Evolutionary conservation across 495 filamentous ascomycete species (phyloP).

Genomic region (Tuber microsphaerosporum): DNA sequence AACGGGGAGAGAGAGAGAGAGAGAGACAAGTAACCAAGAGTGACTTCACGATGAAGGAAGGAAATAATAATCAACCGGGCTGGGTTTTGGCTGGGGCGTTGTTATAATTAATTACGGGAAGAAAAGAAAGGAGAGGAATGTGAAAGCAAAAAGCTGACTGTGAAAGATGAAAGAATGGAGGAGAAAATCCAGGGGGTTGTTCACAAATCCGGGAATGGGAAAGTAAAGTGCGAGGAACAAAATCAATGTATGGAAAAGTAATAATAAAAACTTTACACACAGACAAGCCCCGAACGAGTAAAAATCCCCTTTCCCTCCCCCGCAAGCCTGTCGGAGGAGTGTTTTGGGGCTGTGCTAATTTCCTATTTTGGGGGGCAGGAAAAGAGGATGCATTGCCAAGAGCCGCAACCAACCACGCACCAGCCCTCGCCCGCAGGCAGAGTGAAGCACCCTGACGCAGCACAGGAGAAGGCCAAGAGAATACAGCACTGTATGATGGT

Average conservation of each 20-base stretch:
- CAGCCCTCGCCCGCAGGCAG: neutral
- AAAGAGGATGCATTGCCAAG: neutral
- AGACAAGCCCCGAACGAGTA: neutral
- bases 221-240: neutral
- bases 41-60: neutral
- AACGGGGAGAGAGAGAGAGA: neutral
- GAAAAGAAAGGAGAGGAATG: neutral
- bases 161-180: neutral
- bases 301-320: neutral
- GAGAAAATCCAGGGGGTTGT: conserved; percentile 1
- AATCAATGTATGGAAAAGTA: too few species aligned
- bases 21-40: neutral
- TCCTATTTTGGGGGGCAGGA: neutral
- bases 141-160: neutral
- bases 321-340: neutral
- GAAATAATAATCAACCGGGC: neutral
- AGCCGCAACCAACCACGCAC: neutral
- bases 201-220: neutral
- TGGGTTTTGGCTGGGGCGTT: conserved; percentile 1
- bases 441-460: neutral
- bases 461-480: neutral
- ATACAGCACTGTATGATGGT: too few species aligned
- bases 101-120: too few species aligned
- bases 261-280: too few species aligned
- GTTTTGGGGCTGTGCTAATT: neutral